A percentile compares a stretch with the other conserved stretches of the same genome.
These are phyloP conservation scores for Metschnikowia cubensis DNA, from an alignment of 805 yeast species.

Conservation along the genomic window DNA sequence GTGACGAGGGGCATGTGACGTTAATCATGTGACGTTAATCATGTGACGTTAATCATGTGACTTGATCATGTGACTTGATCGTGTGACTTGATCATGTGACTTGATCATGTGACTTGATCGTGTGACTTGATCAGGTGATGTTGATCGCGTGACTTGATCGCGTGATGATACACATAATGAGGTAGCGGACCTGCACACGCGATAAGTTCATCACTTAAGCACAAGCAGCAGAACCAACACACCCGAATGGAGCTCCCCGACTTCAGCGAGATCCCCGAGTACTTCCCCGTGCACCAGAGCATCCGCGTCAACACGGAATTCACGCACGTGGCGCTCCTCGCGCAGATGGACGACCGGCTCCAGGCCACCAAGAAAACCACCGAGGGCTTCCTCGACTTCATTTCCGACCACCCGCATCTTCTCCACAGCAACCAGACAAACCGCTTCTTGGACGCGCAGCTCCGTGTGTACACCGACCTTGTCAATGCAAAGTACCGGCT, in stretches of 20 bases:
- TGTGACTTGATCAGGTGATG: too few species aligned
- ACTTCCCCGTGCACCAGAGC: slow-evolving; percentile 16
- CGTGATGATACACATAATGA: too few species aligned
- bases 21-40: too few species aligned
- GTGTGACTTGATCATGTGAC: too few species aligned
- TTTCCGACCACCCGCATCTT: slow-evolving; percentile 9
- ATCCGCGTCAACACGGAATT: slow-evolving; percentile 14
- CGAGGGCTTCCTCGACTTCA: slow-evolving; percentile 10
- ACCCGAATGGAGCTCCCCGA: slow-evolving; percentile 9
- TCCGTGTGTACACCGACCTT: slow-evolving; percentile 8
- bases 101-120: too few species aligned
- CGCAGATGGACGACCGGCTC: slow-evolving; percentile 14
- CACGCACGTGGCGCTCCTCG: slow-evolving; percentile 7
- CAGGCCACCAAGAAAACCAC: slow-evolving; percentile 4
- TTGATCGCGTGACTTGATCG: too few species aligned
- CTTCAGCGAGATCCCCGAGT: slow-evolving; percentile 12
- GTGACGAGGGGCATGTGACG: too few species aligned
- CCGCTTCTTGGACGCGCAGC: slow-evolving; percentile 10
- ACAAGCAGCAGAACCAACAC: background rate
- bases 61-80: too few species aligned
- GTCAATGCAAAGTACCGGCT: slow-evolving; percentile 10
- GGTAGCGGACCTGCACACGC: too few species aligned
- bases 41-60: too few species aligned
- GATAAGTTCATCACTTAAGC: too few species aligned
- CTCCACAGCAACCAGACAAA: slow-evolving; percentile 5